Evolutionary conservation across 805 yeast genomes (phyloP).

Genomic region (Cyberlindnera euphorbiae): DNA sequence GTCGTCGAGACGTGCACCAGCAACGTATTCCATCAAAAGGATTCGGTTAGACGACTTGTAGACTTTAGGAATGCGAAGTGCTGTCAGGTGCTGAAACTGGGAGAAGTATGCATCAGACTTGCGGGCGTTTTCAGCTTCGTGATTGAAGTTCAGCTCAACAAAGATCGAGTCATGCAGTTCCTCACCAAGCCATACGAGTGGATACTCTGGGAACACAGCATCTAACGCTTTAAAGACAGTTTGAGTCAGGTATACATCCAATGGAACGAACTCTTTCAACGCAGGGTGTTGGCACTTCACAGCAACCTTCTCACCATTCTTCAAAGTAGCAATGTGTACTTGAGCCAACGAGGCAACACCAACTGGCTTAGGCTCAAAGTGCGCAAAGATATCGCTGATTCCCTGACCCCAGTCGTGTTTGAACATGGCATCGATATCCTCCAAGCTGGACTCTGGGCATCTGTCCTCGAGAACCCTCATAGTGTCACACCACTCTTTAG

Average conservation of each 20-base stretch:
- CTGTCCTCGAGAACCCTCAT: constrained; percentile 90
- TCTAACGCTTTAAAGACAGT: constrained; percentile 71
- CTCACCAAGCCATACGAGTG: constrained; percentile 92
- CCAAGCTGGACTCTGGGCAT: constrained; percentile 77
- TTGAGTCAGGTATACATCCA: constrained; percentile 77
- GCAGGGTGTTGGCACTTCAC: constrained; percentile 94
- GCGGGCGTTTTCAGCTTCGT: constrained; percentile 79
- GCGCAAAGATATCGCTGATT: constrained; percentile 59
- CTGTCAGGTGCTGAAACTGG: constrained; percentile 54
- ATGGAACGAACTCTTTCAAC: constrained; percentile 79
- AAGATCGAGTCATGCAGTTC: constrained; percentile 82
- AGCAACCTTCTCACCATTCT: constrained; percentile 68
- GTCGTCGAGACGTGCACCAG: constrained; percentile 82
- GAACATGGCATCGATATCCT: constrained; percentile 67
- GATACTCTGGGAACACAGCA: constrained; percentile 86
- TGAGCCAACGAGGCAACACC: constrained; percentile 98
- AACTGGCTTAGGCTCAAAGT: constrained; percentile 69
- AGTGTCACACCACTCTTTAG: constrained; percentile 91
- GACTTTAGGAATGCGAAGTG: constrained; percentile 74
- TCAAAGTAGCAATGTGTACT: constrained; percentile 75
- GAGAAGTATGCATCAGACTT: constrained; percentile 66
- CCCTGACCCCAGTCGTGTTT: constrained; percentile 55
- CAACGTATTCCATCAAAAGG: constrained; percentile 80
- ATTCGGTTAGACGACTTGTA: constrained; percentile 63
- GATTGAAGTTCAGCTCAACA: constrained; percentile 84